Conservation (phyloP, 345 rosid genomes). For the Citrus glauca region DNA sequence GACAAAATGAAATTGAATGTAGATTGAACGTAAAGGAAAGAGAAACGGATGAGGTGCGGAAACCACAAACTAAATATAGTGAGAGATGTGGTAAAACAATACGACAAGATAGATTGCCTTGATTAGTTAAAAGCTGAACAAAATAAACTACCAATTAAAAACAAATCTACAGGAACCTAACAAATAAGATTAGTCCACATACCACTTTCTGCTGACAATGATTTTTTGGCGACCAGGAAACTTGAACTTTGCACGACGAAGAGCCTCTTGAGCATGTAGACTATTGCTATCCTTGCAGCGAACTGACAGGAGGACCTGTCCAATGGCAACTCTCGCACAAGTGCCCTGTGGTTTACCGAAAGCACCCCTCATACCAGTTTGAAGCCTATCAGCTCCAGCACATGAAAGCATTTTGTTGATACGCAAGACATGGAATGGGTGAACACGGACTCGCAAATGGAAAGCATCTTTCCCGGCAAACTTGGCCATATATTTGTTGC, state of each 20-base stretch:
- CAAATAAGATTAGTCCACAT: not conserved
- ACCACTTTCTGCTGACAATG: conserved; percentile 83
- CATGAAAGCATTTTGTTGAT: conserved; percentile 87
- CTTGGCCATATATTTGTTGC: conserved; percentile 77
- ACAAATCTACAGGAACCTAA: not conserved
- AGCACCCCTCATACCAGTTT: conserved; percentile 83
- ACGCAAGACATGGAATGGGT: conserved; percentile 75
- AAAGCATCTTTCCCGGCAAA: conserved; percentile 78
- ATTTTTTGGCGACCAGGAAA: conserved; percentile 82
- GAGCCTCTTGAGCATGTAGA: conserved; percentile 75
- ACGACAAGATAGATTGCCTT: not conserved
- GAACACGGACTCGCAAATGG: conserved; percentile 71
- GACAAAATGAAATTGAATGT: too few species aligned
- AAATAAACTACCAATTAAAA: not conserved
- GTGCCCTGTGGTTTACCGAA: conserved; percentile 72
- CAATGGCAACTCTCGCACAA: conserved; percentile 72
- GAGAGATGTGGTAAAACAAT: not conserved
- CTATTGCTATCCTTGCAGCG: conserved; percentile 69
- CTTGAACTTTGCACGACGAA: conserved; percentile 75
- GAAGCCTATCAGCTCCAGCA: conserved; percentile 89
- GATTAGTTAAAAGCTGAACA: not conserved
- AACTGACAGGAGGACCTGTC: conserved; percentile 79
- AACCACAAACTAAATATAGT: not conserved
- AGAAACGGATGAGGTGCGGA: not conserved
- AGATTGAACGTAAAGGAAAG: not conserved